Conservation (phyloP, 169 alveolate species). For the Eimeria tenella region DNA sequence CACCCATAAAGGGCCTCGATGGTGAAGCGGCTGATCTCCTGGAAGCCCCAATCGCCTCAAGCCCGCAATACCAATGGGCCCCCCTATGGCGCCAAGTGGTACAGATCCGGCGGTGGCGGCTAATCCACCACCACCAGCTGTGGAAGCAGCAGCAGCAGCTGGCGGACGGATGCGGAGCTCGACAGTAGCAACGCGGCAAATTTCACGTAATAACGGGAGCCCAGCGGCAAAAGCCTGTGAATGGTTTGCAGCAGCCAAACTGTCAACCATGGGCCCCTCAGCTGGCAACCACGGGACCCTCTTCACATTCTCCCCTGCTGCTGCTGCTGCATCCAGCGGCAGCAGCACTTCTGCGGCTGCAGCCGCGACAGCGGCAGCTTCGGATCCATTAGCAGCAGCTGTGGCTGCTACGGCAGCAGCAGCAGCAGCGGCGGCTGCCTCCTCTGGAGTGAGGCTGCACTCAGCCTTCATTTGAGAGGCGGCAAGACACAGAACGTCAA, state of each 20-base stretch:
- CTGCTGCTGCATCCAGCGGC: slow-evolving; percentile 27
- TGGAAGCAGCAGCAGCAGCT: slow-evolving; percentile 53
- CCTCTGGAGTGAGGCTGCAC: slow-evolving; percentile 68
- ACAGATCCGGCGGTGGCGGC: slow-evolving; percentile 27
- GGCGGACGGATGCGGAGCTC: slow-evolving; percentile 54
- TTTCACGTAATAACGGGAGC: slow-evolving; percentile 54
- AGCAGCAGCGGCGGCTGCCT: slow-evolving; percentile 60
- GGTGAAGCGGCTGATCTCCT: slow-evolving; percentile 57
- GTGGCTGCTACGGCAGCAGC: slow-evolving; percentile 52
- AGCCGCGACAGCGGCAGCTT: slow-evolving; percentile 52
- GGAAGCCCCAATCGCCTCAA: slow-evolving; percentile 54
- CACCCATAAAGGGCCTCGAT: slow-evolving; percentile 46
- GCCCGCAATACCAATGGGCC: slow-evolving; percentile 44
- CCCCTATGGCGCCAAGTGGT: not conserved
- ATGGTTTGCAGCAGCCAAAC: slow-evolving; percentile 58
- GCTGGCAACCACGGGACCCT: slow-evolving; percentile 63
- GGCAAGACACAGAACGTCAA: slow-evolving; percentile 49
- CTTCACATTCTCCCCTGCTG: slow-evolving; percentile 33
- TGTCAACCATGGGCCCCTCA: slow-evolving; percentile 67
- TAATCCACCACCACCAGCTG: not conserved
- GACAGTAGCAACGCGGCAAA: slow-evolving; percentile 67
- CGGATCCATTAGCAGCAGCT: slow-evolving; percentile 55
- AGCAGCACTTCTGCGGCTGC: slow-evolving; percentile 65
- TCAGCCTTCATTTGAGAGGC: slow-evolving; percentile 61
- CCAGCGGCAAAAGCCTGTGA: slow-evolving; percentile 56